Base-by-base conservation (phyloP, 805 yeast genomes). In the Peterozyma xylosa region DNA sequence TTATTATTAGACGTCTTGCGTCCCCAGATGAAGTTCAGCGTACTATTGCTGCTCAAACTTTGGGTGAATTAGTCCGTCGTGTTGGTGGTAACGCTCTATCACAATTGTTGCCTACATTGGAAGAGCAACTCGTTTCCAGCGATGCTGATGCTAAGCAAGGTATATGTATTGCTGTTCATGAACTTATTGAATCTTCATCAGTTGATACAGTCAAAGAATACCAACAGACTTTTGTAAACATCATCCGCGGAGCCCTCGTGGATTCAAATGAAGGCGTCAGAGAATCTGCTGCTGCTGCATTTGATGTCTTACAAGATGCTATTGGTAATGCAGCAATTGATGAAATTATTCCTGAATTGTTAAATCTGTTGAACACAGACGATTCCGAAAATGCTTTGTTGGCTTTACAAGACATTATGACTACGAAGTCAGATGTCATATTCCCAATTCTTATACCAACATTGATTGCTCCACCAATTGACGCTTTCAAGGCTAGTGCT, bases 401-500 rank as follows among this genome's bases (percentile, higher is more conserved):
- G 42, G 99, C 98, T 7, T 73, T 93, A 51, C 82, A 84, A 64
- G 97, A 90, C 57, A 84, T 93, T 53, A 86, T 91, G 95, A 77
- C 93, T 10, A 81, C 89, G 2, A 87, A 86, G 56, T 75, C 97
- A 6, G 95, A 87, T 46, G 82, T 86, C 3, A 86, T 95, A 45
- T 89, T 95, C 89, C 97, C 98, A 40, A 84, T 87, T 39, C 74
- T 93, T 58, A 73, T 91, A 47, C 97, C 98, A 37, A 77, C 95
- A 0, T 72, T 93, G 57, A 70, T 91, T 57, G 61, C 79, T 5
- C 81, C 88, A 6, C 97, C 97, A 13, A 80, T 90, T 44, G 87
- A 86, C 52, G 70, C 78, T 0, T 82, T 82, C 67, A 87, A 89
- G 65, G 95, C 96, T n/a, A 73, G 76, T 43, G 95, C 96, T 3